Conservation (phyloP, 2,329 filamentous ascomycete genomes). For the Neonectria ditissima region DNA sequence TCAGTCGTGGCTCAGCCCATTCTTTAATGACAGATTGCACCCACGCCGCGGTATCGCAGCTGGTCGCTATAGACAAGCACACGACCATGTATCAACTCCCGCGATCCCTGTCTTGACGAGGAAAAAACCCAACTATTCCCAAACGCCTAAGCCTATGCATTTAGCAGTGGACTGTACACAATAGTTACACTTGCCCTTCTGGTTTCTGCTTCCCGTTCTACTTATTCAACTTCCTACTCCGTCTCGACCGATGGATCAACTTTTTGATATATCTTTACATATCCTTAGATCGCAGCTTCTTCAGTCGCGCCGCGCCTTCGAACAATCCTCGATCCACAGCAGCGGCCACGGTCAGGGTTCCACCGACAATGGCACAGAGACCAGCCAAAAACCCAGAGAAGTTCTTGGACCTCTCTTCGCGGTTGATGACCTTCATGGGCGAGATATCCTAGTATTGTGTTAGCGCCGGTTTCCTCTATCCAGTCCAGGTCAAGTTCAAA, state of each 20-base stretch:
- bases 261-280: constrained; percentile 51
- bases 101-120: constrained; percentile 8
- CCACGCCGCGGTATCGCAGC: neutral
- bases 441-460: constrained; percentile 81
- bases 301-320: constrained; percentile 85
- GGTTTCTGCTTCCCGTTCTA: constrained; percentile 6
- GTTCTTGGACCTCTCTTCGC: constrained; percentile 88
- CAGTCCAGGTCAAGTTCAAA: neutral
- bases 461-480: constrained; percentile 25
- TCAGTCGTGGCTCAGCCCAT: neutral
- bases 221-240: constrained; percentile 10
- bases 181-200: constrained; percentile 35
- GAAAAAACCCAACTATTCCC: constrained; percentile 40
- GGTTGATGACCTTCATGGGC: constrained; percentile 99
- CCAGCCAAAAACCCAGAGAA: constrained; percentile 94
- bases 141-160: constrained; percentile 45
- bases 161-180: constrained; percentile 39
- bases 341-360: constrained; percentile 94
- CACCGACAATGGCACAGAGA: constrained; percentile 93
- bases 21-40: constrained; percentile 9
- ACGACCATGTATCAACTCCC: constrained; percentile 9
- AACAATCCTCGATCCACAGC: constrained; percentile 92
- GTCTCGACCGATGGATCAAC: constrained; percentile 15
- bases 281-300: constrained; percentile 82
- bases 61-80: constrained; percentile 9